Conservation (phyloP, 225 moss, liverwort and hornwort genomes). For the Sphagnum tenellum region DNA sequence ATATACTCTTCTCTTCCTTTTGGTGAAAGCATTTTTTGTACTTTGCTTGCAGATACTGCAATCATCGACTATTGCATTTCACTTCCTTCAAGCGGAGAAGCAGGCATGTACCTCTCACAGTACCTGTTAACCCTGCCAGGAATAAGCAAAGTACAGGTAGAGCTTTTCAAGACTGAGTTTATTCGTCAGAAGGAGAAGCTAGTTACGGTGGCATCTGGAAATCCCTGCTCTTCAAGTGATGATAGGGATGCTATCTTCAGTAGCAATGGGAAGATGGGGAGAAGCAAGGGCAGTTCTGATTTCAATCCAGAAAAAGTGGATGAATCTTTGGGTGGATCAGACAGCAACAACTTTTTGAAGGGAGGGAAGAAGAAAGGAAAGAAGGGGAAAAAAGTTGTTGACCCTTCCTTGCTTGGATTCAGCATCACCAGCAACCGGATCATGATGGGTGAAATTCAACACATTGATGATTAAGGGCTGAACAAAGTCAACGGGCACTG, state of each 20-base stretch:
- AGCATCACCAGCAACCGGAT: slow-evolving; percentile 61
- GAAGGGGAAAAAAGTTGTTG: slow-evolving; percentile 59
- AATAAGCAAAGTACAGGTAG: slow-evolving; percentile 16
- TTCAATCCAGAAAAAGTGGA: background rate
- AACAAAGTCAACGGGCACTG: background rate
- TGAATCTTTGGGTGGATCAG: slow-evolving; percentile 1
- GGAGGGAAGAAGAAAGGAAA: slow-evolving; percentile 46
- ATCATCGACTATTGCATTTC: slow-evolving; percentile 52
- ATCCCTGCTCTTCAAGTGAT: slow-evolving; percentile 38
- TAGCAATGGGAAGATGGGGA: slow-evolving; percentile 43
- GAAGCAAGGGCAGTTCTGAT: background rate
- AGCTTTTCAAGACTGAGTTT: slow-evolving; percentile 50
- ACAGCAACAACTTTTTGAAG: slow-evolving; percentile 4
- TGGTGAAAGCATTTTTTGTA: background rate
- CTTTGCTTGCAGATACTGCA: slow-evolving; percentile 27
- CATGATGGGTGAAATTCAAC: slow-evolving; percentile 70
- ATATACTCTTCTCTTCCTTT: background rate
- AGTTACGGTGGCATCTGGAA: slow-evolving; percentile 16
- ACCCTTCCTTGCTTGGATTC: slow-evolving; percentile 52
- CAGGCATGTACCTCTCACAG: slow-evolving; percentile 44
- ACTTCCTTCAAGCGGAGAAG: slow-evolving; percentile 28
- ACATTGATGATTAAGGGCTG: slow-evolving; percentile 37
- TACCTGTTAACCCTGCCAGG: slow-evolving; percentile 24
- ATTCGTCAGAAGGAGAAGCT: slow-evolving; percentile 34
- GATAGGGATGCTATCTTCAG: slow-evolving; percentile 34